These are phyloP conservation scores for Candida alai DNA, from an alignment of 805 yeast genomes.

Conservation along the genomic window DNA sequence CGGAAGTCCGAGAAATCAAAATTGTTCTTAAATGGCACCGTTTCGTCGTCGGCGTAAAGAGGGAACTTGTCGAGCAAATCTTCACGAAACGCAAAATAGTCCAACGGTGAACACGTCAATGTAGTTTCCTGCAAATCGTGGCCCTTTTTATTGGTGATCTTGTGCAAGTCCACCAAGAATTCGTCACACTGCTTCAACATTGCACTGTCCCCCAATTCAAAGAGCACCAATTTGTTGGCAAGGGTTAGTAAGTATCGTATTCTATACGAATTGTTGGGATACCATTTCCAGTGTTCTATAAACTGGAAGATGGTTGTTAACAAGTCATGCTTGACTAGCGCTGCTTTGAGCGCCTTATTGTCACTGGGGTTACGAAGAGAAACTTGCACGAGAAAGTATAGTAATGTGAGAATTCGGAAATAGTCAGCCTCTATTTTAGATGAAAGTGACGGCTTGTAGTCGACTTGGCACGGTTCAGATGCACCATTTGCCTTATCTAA, in stretches of 20 bases:
- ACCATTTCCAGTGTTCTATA: conserved; percentile 69
- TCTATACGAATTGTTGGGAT: conserved; percentile 35
- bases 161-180: conserved; percentile 42
- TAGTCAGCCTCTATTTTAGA: conserved; percentile 13
- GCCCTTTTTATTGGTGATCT: conserved; percentile 22
- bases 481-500: background rate
- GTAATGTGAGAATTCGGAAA: conserved; percentile 29
- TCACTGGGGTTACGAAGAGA: conserved; percentile 13
- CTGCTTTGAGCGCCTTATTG: conserved; percentile 2
- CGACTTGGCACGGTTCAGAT: no score
- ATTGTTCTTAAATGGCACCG: conserved; percentile 10
- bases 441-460: no score
- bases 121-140: conserved; percentile 20
- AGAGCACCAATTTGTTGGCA: conserved; percentile 48
- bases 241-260: conserved; percentile 54
- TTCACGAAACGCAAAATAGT: conserved; percentile 74
- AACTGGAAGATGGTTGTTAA: conserved; percentile 43
- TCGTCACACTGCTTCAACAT: conserved; percentile 41
- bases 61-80: conserved; percentile 78
- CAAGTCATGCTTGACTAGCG: no score
- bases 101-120: conserved; percentile 71
- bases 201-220: conserved; percentile 59
- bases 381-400: conserved; percentile 30
- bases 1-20: conserved; percentile 17
- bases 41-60: conserved; percentile 55